Base-by-base conservation (phyloP, 768 basidiomycete species). In the Ramaria sp. region DNA sequence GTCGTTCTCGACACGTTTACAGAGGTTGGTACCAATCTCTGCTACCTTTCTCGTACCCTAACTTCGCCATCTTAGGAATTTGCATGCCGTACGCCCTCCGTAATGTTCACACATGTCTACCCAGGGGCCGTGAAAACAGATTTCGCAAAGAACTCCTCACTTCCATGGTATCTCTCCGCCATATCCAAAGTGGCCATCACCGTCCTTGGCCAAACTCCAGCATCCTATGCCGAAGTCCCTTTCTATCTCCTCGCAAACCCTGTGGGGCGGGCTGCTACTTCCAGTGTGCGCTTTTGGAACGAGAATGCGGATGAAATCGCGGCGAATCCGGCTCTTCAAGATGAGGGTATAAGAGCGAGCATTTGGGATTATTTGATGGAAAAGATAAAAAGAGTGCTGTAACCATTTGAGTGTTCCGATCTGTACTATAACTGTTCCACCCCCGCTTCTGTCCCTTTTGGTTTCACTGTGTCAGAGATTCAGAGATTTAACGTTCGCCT, bases 31-130 rank as follows among this genome's bases (percentile, higher is more conserved):
- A 13, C 7, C 46, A 39, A 11, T 10, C 4, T 31, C 30, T 45
- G 39, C 3, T 27, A 27, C 27, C 27, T 27, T n/a, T n/a, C 27
- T 27, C 27, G 27, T 27, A 27, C 5, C 5, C 27, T 27, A 2
- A 27, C 27, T 5, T 27, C 27, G 27, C 27, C 27, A 5, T 27
- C 27, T 27, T 50, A 66, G 66, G 72, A 71, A 62, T 75, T 73
- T 58, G 70, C 76, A 1, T 61, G 67, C 7, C 67, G 67, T 1
- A 66, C 78, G 34, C 75, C 74, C 5, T 67, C 63, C 24, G 65
- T 79, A 34, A 66, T 70, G 6, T 79, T 79, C 64, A 68, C 71
- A 0, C 78, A 78, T 59, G 68, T 69, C 31, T 66, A 62, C 54
- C 77, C 78, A 0, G 78, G 78, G 3, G 37, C 62, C 2, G 76